Evolutionary conservation across 352 stramenopile species (phyloP), one percentile per base, ranked within the genome.

Genomic region (Pythium phragmiticola): DNA sequence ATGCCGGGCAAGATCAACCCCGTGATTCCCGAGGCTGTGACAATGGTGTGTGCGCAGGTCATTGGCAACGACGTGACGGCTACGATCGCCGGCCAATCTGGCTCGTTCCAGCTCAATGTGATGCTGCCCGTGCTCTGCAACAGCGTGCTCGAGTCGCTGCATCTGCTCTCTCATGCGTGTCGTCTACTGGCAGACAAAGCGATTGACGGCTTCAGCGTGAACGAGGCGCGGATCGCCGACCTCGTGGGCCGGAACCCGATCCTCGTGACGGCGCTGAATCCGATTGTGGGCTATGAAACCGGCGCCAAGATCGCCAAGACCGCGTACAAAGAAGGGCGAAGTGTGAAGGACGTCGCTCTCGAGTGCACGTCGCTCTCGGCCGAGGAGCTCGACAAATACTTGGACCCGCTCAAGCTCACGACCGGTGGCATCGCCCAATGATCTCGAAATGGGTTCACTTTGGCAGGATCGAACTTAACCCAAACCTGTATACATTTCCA

Each of bases 1-100:
- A 99, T 99, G 96, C 96, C 96, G 8, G 96, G 96, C 21, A 99
- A 99, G 77, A 96, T 98, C 45, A 99, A 99, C 77, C 96, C 96
- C 17, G 76, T 80, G 34, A 76, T 82, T 52, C 75, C 73, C 6
- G 77, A 87, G 51, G 66, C 77, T 21, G 68, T 87, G 54, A 72
- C 75, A 21, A 87, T 87, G 77, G 74, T 83, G 36, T 84, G 75
- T 30, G 76, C 77, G 17, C 77, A 82, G 17, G 77, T 87, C 5
- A 87, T 87, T 28, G 77, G 77, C 45, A 84, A 84, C 39, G 74
- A 87, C 70, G 72, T 80, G 43, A 79, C 77, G 1, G 73, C 75
- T 51, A 82, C 75, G 50, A 69, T 87, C 49, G 77, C 73, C 1
- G 75, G 77, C 34, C 73, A 77, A 63, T 78, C 70, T 9, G 77